Evolutionary conservation across 495 filamentous ascomycete species (phyloP), one percentile per base, ranked within the genome.

Genomic region (Astrothelium macrocarpum): DNA sequence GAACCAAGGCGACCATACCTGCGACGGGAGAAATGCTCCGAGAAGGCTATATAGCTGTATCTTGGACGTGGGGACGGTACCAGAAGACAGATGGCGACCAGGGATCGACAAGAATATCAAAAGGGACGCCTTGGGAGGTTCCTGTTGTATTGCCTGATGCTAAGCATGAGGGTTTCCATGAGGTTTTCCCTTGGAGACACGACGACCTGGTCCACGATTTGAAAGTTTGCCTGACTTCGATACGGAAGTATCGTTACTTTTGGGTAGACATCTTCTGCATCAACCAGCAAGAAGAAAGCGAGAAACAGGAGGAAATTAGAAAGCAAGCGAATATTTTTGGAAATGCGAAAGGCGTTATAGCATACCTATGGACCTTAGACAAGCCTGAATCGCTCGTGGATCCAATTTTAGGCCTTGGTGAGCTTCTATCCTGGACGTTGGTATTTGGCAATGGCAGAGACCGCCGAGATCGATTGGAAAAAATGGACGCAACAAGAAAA

Each of bases 121-220:
- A 49, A 18, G 43, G 43, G n/a, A 49, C 43, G n/a, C 43, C 43
- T 49, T 49, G 43, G 43, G 43, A 49, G n/a, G 43, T 49, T 20
- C 43, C 43, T 5, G 3, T 3, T 18, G n/a, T 49, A 9, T 20
- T 5, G 43, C 43, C 43, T 20, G 43, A 49, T 20, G 43, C 18
- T 18, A 49, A 20, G 43, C 10, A 49, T 11, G 43, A 20, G 9
- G 3, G 9, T 49, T 20, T 49, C 43, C 43, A 20, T 49, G 3
- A n/a, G n/a, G n/a, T n/a, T n/a, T n/a, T n/a, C n/a, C n/a, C n/a
- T n/a, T n/a, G n/a, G n/a, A n/a, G 43, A 18, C 43, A 20, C 11
- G 9, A 49, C n/a, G 43, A 49, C 43, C 43, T 49, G 43, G 43
- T 49, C 7, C 43, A 49, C n/a, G 9, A 49, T 49, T 49, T 49